Percentiles rank a stretch among this genome's conserved stretches.
Conservation (phyloP, 192 early-diverging fungal genomes). For the Fimicolochytrium jonesii region DNA sequence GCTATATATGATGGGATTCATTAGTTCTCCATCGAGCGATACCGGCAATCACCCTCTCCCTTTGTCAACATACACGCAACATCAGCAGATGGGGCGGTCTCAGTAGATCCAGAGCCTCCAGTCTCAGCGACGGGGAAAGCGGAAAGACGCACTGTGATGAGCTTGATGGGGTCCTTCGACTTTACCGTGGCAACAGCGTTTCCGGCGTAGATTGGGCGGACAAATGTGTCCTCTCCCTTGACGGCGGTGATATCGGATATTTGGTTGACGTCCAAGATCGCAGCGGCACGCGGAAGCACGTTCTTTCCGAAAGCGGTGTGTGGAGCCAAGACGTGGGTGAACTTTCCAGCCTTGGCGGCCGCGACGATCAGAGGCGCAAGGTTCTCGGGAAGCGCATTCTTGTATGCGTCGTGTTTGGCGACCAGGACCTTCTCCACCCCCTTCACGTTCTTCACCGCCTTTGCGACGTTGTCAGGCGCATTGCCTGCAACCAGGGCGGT, state of each 20-base stretch:
- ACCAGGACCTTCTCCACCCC: constrained; percentile 81
- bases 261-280: constrained; percentile 83
- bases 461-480: constrained; percentile 50
- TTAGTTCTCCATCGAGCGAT: too few species aligned
- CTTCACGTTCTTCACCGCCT: constrained; percentile 55
- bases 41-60: too few species aligned
- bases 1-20: too few species aligned
- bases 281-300: constrained; percentile 88
- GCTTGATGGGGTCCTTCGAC: constrained; percentile 79
- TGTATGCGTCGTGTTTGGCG: constrained; percentile 74
- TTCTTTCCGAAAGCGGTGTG: constrained; percentile 94
- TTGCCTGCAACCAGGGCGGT: constrained; percentile 84
- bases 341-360: constrained; percentile 60
- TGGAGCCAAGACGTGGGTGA: constrained; percentile 82
- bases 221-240: constrained; percentile 80
- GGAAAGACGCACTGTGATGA: constrained; percentile 86
- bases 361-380: constrained; percentile 71
- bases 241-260: constrained; percentile 86
- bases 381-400: constrained; percentile 76
- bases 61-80: constrained; percentile 35
- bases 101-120: constrained; percentile 56
- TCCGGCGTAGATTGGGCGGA: constrained; percentile 95
- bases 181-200: constrained; percentile 97
- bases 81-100: constrained; percentile 65
- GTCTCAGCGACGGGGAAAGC: constrained; percentile 75